Percentiles rank a stretch among this genome's conserved stretches.
phyloP scores from a whole-genome alignment of 139 green algal genomes.

The Ettlia oleoabundans region DNA sequence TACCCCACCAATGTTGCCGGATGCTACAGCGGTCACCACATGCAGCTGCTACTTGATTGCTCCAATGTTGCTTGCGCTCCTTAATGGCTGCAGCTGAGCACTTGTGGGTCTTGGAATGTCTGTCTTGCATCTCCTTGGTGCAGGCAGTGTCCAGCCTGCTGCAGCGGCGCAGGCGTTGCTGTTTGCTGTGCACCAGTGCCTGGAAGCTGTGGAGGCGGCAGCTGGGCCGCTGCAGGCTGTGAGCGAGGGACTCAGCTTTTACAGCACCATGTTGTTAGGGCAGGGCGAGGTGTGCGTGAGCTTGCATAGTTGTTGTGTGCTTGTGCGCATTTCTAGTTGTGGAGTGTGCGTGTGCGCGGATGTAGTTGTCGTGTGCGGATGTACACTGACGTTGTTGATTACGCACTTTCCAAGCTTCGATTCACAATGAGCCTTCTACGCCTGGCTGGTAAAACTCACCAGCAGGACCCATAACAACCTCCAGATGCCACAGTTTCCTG shows the following conservation, averaged over 20 bases:
- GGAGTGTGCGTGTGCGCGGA: no score
- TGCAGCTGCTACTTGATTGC: background rate
- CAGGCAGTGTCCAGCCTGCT: background rate
- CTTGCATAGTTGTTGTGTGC: no score
- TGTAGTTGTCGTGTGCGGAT: no score
- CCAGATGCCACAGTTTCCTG: no score
- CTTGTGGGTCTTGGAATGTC: background rate
- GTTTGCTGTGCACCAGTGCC: background rate
- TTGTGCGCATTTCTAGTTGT: no score
- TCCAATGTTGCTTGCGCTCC: background rate
- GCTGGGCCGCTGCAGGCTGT: constrained; percentile 6
- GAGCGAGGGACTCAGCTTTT: background rate
- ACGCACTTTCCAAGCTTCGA: no score
- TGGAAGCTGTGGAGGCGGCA: constrained; percentile 1
- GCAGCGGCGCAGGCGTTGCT: background rate
- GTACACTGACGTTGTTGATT: no score
- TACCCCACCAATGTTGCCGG: no score
- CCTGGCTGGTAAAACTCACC: no score
- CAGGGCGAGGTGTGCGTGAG: background rate
- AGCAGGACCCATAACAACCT: no score
- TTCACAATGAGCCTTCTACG: no score
- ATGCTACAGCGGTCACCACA: background rate
- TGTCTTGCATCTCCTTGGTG: background rate
- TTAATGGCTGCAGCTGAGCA: background rate
- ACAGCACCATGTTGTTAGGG: background rate